These are phyloP conservation scores for Thielaviopsis musarum DNA, from an alignment of 2,329 filamentous ascomycete species.

Conservation along the genomic window DNA sequence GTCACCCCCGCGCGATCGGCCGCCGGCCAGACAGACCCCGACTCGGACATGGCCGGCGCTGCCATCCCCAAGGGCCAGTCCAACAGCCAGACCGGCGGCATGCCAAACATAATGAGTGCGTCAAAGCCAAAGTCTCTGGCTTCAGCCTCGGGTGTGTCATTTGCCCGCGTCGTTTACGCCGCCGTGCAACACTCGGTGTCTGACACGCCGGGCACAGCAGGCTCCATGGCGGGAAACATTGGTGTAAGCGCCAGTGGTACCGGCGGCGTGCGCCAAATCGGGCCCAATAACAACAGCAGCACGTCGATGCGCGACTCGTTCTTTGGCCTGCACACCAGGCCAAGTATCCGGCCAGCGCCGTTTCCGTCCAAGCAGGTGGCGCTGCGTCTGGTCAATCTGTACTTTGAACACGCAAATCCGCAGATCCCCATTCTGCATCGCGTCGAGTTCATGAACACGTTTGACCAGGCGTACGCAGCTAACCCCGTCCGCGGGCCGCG, in stretches of 20 bases:
- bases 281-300: constrained; percentile 26
- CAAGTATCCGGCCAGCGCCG: constrained; percentile 66
- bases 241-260: background rate
- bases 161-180: constrained; percentile 84
- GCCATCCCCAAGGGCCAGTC: background rate
- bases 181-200: constrained; percentile 63
- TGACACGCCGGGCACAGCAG: constrained; percentile 20
- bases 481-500: constrained; percentile 51
- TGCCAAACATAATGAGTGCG: constrained; percentile 61
- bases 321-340: constrained; percentile 87
- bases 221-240: constrained; percentile 13
- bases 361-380: constrained; percentile 70
- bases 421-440: constrained; percentile 88
- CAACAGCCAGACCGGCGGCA: constrained; percentile 24
- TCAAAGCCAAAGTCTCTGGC: constrained; percentile 70
- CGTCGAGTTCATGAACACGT: constrained; percentile 75
- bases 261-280: constrained; percentile 15
- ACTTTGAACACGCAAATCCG: constrained; percentile 92
- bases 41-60: background rate
- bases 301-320: constrained; percentile 90
- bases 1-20: background rate
- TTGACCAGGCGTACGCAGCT: constrained; percentile 62
- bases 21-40: background rate
- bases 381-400: constrained; percentile 56
- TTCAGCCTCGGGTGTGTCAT: constrained; percentile 80